Evolutionary conservation across 1,139 yeast species (phyloP).

Genomic region (Yarrowia galli): DNA sequence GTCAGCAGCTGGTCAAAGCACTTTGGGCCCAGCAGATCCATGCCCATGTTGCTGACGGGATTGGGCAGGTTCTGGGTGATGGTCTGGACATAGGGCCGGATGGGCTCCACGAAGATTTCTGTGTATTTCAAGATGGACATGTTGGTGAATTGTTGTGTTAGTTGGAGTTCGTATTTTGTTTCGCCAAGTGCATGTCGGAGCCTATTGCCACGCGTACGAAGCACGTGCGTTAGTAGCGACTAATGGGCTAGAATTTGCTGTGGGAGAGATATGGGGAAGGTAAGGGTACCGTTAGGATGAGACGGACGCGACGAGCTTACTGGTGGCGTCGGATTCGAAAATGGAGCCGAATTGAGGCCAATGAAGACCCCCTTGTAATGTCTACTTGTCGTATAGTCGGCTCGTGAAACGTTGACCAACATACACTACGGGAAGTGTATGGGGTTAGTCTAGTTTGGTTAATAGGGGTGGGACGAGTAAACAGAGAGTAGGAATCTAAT

Average conservation of each 20-base stretch:
- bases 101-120: constrained; percentile 44
- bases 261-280: background rate
- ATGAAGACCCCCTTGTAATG: background rate
- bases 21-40: constrained; percentile 43
- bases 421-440: background rate
- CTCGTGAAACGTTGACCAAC: no score
- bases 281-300: background rate
- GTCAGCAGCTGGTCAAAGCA: constrained; percentile 43
- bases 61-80: constrained; percentile 44
- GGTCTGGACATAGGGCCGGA: constrained; percentile 44
- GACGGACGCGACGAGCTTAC: background rate
- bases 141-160: constrained; percentile 3
- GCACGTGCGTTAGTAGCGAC: constrained; percentile 1
- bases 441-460: background rate
- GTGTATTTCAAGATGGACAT: constrained; percentile 42
- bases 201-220: constrained; percentile 1
- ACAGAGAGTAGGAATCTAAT: fast-evolving
- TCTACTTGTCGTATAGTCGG: no score
- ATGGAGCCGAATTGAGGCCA: background rate
- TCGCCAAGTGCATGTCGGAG: background rate
- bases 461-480: background rate
- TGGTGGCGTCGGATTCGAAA: background rate
- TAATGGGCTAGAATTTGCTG: background rate
- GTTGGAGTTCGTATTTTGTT: background rate
- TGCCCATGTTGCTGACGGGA: constrained; percentile 44